phyloP scores from a whole-genome alignment of 2,329 filamentous ascomycete genomes.

The Stagonosporopsis rhizophila region DNA sequence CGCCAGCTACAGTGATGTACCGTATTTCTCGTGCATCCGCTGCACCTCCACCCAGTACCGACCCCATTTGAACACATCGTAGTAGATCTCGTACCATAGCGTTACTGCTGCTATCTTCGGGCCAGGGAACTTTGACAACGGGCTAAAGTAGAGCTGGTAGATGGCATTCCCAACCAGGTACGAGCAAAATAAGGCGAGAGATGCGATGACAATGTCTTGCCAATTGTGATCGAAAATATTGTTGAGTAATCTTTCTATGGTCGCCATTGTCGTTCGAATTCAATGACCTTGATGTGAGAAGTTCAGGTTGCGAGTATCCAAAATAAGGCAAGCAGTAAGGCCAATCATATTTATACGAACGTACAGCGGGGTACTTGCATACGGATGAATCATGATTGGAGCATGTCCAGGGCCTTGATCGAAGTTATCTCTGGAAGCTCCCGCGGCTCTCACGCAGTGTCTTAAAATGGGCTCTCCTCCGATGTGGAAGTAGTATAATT shows the following conservation, averaged over 20 bases:
- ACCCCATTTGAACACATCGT: slow-evolving; percentile 31
- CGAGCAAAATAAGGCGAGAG: not conserved
- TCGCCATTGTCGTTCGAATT: not conserved
- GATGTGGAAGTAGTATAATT: no score
- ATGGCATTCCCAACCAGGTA: not conserved
- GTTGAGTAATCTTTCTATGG: not conserved
- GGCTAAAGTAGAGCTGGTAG: slow-evolving; percentile 26
- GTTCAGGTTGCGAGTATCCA: not conserved
- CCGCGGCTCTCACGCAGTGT: no score
- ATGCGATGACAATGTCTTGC: not conserved
- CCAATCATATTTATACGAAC: not conserved
- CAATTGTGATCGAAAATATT: not conserved
- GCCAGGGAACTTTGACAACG: slow-evolving; percentile 33
- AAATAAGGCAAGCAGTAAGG: not conserved
- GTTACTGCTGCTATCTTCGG: slow-evolving; percentile 34
- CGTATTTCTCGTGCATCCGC: slow-evolving; percentile 40
- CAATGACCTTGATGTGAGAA: not conserved
- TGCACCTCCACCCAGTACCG: slow-evolving; percentile 38
- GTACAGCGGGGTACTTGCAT: not conserved
- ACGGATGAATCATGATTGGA: not conserved
- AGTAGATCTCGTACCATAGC: slow-evolving; percentile 36
- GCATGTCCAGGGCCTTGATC: not conserved
- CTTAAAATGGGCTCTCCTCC: no score
- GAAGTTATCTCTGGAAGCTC: no score
- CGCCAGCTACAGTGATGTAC: slow-evolving; percentile 13